These are phyloP conservation scores for Phytophthora tentaculata DNA, from an alignment of 352 stramenopile species.

Conservation along the genomic window DNA sequence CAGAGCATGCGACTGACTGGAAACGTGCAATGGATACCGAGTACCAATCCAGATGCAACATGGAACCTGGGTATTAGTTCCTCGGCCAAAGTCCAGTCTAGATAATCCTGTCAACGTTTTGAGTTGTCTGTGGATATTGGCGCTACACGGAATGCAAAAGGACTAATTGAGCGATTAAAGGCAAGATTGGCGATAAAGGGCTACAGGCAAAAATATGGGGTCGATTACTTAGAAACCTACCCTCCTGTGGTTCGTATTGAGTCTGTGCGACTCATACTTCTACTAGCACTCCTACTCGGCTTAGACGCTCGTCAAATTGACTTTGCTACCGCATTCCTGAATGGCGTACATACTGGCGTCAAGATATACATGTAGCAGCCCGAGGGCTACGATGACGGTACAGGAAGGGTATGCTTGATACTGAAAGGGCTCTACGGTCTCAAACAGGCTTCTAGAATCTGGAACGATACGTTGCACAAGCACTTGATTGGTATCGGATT, in stretches of 20 bases:
- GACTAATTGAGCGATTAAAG: slow-evolving; percentile 6
- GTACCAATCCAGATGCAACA: slow-evolving; percentile 1
- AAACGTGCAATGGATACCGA: no score
- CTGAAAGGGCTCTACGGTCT: slow-evolving; percentile 10
- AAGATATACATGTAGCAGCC: slow-evolving; percentile 21
- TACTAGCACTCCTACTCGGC: neutral
- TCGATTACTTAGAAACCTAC: slow-evolving; percentile 11
- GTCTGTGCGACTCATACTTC: neutral
- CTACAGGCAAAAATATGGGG: slow-evolving; percentile 8
- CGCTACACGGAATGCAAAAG: slow-evolving; percentile 9
- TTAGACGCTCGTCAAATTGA: slow-evolving; percentile 1
- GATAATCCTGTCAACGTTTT: neutral
- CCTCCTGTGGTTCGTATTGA: slow-evolving; percentile 15
- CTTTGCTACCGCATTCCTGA: slow-evolving; percentile 2
- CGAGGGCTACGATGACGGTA: slow-evolving; percentile 8
- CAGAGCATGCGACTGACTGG: no score
- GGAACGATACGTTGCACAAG: slow-evolving; percentile 17
- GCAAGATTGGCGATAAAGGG: slow-evolving; percentile 12
- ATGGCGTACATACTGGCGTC: neutral
- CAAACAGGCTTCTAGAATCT: slow-evolving; percentile 12
- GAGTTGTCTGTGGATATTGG: neutral
- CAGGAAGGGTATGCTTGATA: slow-evolving; percentile 3
- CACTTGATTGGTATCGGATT: neutral
- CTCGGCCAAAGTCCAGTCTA: slow-evolving; percentile 1
- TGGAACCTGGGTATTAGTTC: slow-evolving; percentile 6